Percentiles rank a stretch among this genome's conserved stretches.
Conservation (phyloP, 208 protist genomes). For the Crithidia expoeki region DNA sequence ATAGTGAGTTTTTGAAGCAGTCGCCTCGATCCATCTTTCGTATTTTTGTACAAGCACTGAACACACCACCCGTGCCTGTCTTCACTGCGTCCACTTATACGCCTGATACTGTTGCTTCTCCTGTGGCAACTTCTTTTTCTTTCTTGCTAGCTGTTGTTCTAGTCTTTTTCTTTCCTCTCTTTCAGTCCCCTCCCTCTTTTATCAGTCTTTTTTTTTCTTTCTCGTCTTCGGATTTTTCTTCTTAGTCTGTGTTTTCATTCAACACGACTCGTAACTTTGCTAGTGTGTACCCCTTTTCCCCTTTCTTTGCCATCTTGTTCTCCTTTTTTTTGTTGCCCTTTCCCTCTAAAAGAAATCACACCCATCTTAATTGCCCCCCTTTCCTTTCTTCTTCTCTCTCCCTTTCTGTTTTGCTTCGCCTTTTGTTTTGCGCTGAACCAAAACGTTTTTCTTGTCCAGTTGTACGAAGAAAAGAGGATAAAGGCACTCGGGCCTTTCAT, state of each 20-base stretch:
- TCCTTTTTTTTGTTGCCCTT: background rate
- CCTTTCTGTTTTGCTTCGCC: constrained; percentile 7
- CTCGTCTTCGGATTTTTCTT: constrained; percentile 7
- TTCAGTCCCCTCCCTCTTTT: constrained; percentile 1
- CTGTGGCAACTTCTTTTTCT: background rate
- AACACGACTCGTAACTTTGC: constrained; percentile 17
- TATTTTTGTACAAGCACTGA: background rate
- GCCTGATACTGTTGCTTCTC: background rate
- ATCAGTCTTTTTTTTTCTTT: constrained; percentile 1
- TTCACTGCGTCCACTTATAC: background rate
- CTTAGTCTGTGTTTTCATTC: constrained; percentile 9
- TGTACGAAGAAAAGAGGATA: constrained; percentile 1
- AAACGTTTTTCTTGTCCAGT: background rate
- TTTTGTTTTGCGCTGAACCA: constrained; percentile 2
- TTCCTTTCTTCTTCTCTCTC: constrained; percentile 10
- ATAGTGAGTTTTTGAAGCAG: background rate
- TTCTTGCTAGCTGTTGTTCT: constrained; percentile 1
- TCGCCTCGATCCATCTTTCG: constrained; percentile 4
- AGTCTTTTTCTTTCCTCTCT: background rate
- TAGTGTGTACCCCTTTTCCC: constrained; percentile 6
- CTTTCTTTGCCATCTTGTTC: constrained; percentile 9
- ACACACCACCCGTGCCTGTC: background rate
- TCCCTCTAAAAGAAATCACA: constrained; percentile 5
- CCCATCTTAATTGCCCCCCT: constrained; percentile 8
- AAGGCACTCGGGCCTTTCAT: background rate